Evolutionary conservation across 306 rosid species (phyloP).

Genomic region (Geum urbanum): DNA sequence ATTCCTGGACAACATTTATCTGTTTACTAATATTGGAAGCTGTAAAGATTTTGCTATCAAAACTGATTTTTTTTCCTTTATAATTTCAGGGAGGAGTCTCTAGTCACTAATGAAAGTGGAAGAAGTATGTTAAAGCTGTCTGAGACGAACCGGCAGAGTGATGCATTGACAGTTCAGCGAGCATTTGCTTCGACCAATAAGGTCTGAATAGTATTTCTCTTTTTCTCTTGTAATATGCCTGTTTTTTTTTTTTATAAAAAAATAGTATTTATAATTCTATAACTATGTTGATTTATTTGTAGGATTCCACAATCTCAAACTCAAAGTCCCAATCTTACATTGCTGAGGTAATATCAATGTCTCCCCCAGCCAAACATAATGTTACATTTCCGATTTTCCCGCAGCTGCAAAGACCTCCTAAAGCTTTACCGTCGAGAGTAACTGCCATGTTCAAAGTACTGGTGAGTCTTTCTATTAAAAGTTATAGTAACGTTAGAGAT

Average conservation of each 20-base stretch:
- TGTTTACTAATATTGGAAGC: conserved; percentile 10
- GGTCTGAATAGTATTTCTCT: conserved; percentile 41
- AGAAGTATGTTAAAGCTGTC: conserved; percentile 38
- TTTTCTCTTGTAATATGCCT: conserved; percentile 11
- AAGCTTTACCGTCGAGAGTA: conserved; percentile 68
- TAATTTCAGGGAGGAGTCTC: conserved; percentile 68
- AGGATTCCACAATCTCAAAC: conserved; percentile 73
- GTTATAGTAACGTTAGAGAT: not conserved
- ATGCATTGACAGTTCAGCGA: conserved; percentile 85
- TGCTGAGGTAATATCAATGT: conserved; percentile 56
- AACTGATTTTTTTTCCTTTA: conserved; percentile 2
- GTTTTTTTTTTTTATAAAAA: not conserved
- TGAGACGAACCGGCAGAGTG: conserved; percentile 67
- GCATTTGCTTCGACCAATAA: conserved; percentile 60
- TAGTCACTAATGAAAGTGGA: conserved; percentile 41
- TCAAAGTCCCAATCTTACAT: conserved; percentile 62
- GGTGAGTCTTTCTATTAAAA: conserved; percentile 49
- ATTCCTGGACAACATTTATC: conserved; percentile 5
- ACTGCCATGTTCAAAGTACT: conserved; percentile 80
- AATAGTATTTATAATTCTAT: not conserved
- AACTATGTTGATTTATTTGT: conserved; percentile 14
- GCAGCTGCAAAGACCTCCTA: conserved; percentile 55
- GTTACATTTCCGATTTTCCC: conserved; percentile 50
- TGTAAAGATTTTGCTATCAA: conserved; percentile 27
- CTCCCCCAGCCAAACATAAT: conserved; percentile 48